Percentiles rank a stretch among this genome's conserved stretches.
phyloP scores from a whole-genome alignment of 2,329 filamentous ascomycete genomes.

The Eurotiales sp. region DNA sequence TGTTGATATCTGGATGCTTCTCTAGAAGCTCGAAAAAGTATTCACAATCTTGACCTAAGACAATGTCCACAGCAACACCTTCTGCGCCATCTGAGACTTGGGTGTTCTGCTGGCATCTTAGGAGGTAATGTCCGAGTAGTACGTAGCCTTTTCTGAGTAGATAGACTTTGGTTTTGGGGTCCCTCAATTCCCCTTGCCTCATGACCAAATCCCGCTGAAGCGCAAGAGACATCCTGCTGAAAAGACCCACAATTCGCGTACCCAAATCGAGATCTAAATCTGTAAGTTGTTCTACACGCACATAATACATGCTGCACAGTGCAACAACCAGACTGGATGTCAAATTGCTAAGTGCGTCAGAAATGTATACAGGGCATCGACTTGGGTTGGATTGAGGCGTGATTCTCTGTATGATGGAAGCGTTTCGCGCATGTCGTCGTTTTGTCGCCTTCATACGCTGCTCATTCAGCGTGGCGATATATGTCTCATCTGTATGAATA shows the following conservation, averaged over 20 bases:
- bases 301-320: conserved; percentile 36
- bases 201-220: conserved; percentile 24
- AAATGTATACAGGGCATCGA: conserved; percentile 30
- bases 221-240: conserved; percentile 22
- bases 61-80: conserved; percentile 12
- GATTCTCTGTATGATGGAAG: background rate
- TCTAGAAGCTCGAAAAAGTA: conserved; percentile 27
- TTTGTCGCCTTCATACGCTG: background rate
- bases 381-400: background rate
- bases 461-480: too few relatives aligned
- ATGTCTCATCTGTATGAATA: conserved; percentile 8
- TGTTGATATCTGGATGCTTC: conserved; percentile 28
- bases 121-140: conserved; percentile 27
- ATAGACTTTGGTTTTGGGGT: conserved; percentile 20
- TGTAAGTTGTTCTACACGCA: conserved; percentile 24
- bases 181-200: conserved; percentile 2
- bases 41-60: conserved; percentile 25
- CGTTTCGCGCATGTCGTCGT: background rate
- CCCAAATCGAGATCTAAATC: conserved; percentile 16
- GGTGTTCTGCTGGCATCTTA: conserved; percentile 25
- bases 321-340: conserved; percentile 32
- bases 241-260: conserved; percentile 24
- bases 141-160: conserved; percentile 31
- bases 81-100: conserved; percentile 6
- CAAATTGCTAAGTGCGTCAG: conserved; percentile 36